These are phyloP conservation scores for Zygosaccharomyces sapae DNA, from an alignment of 1,139 yeast species.

Conservation along the genomic window DNA sequence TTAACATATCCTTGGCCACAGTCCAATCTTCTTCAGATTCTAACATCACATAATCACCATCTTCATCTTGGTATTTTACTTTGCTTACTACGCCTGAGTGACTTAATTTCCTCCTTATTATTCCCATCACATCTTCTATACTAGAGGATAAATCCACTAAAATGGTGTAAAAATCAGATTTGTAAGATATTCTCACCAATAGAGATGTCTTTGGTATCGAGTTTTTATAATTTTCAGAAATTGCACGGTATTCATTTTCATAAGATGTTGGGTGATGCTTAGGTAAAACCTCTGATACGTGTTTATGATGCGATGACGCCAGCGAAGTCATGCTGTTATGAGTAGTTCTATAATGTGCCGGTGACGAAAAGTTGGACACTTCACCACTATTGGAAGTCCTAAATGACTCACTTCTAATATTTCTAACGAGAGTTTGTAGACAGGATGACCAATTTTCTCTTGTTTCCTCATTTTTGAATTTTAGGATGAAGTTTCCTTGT, in stretches of 20 bases:
- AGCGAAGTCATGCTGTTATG: constrained; percentile 32
- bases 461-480: constrained; percentile 66
- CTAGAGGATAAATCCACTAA: constrained; percentile 37
- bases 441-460: constrained; percentile 69
- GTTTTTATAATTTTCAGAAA: constrained; percentile 39
- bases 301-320: constrained; percentile 33
- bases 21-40: constrained; percentile 74
- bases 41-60: constrained; percentile 87
- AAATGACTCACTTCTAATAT: constrained; percentile 38
- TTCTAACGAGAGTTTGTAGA: constrained; percentile 41
- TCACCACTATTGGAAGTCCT: constrained; percentile 28
- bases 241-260: constrained; percentile 38
- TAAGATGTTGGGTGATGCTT: constrained; percentile 35
- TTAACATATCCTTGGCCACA: constrained; percentile 43
- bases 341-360: constrained; percentile 20
- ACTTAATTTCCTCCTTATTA: constrained; percentile 39
- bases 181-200: constrained; percentile 39
- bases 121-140: constrained; percentile 34
- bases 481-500: constrained; percentile 66
- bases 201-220: constrained; percentile 38
- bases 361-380: constrained; percentile 27
- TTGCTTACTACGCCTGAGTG: constrained; percentile 42
- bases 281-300: constrained; percentile 37
- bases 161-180: constrained; percentile 40
- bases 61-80: constrained; percentile 87